Evolutionary conservation across 495 filamentous ascomycete species (phyloP).

Genomic region (Trichoderma erinaceum): DNA sequence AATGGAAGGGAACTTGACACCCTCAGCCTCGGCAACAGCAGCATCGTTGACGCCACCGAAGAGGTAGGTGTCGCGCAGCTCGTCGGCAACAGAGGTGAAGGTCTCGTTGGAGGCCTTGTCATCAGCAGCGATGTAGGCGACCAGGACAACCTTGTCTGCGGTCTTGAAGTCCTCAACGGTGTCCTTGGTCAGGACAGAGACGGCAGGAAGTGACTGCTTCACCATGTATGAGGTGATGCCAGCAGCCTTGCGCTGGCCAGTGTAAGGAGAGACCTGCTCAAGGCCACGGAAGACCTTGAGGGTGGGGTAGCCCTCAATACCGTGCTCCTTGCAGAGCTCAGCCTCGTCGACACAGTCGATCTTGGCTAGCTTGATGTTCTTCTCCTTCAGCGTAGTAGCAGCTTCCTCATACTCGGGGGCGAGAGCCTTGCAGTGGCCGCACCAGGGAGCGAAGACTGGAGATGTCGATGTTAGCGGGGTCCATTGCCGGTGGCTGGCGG

Average conservation of each 20-base stretch:
- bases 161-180: slow-evolving; percentile 94
- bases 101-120: slow-evolving; percentile 81
- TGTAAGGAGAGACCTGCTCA: slow-evolving; percentile 78
- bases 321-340: slow-evolving; percentile 81
- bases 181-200: slow-evolving; percentile 71
- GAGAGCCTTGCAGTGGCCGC: slow-evolving; percentile 79
- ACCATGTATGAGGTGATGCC: slow-evolving; percentile 98
- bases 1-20: slow-evolving; percentile 75
- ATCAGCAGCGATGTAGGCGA: slow-evolving; percentile 77
- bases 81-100: slow-evolving; percentile 74
- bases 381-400: slow-evolving; percentile 88
- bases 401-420: slow-evolving; percentile 85
- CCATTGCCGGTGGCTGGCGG: slow-evolving; percentile 16
- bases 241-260: slow-evolving; percentile 78
- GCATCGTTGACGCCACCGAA: slow-evolving; percentile 83
- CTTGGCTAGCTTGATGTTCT: slow-evolving; percentile 87
- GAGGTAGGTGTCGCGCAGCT: slow-evolving; percentile 81
- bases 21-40: slow-evolving; percentile 80
- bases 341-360: slow-evolving; percentile 94
- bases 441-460: slow-evolving; percentile 67
- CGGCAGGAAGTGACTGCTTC: slow-evolving; percentile 93
- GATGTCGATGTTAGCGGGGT: slow-evolving; percentile 17
- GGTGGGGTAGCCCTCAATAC: slow-evolving; percentile 95
- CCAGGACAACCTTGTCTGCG: slow-evolving; percentile 89
- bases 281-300: slow-evolving; percentile 96